Evolutionary conservation across 169 alveolate species (phyloP), one percentile per base, ranked within the genome.

Genomic region (Cryptosporidium bovis): DNA sequence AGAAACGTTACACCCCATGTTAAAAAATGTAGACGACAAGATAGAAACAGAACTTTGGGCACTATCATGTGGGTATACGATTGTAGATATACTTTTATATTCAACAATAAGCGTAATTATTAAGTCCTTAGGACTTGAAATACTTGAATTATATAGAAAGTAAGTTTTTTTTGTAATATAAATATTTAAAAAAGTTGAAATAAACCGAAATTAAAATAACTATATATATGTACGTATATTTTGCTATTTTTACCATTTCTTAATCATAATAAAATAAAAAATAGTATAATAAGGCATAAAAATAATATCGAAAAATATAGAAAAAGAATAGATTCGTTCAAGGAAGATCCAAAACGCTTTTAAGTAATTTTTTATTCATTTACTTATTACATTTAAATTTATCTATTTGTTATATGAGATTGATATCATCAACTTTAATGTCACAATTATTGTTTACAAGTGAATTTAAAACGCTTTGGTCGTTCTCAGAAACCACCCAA

Each of bases 401-500:
- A 24, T 24, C 27, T 24, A 0, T 40, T 40, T 40, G 10, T 40
- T 40, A 40, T 40, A 40, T 40, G 10, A 40, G 0, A 8, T 40
- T 40, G 0, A 40, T 40, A 8, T 40, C 10, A 40, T 40, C 48
- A 40, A 40, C 48, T 40, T 40, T 40, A 6, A 8, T 40, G 13
- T 40, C 10, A 8, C 48, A 69, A 56, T 51, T 29, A 69, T 7
- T 69, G 27, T 31, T 10, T 53, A 2, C 33, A 56, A 2, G 31
- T 34, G n/a, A 16, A 51, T 60, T 77, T 77, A 60, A 62, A 29
- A 77, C 50, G 15, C 29, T 77, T 29, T 62, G 62, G 56, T 77
- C 69, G 20, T 24, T 12, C 51, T 53, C 77, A 16, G 66, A 18
- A 20, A 82, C 85, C 13, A 91, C 94, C 94, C 94, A 91, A n/a